phyloP scores from a whole-genome alignment of 1,284 basidiomycete species.

The Fomes fomentarius region DNA sequence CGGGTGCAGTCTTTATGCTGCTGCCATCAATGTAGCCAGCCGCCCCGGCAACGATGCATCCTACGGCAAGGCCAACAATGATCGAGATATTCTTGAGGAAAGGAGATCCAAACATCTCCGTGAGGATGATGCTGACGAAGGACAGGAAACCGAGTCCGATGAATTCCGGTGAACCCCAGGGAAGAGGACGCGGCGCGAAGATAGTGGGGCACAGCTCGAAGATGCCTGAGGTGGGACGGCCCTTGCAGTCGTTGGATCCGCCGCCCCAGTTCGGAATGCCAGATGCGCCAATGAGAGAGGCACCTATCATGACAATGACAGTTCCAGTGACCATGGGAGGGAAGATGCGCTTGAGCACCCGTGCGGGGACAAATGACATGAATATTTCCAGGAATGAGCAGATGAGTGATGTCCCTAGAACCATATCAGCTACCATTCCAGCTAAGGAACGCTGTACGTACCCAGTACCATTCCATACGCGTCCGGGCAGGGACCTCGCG shows the following conservation, averaged over 20 bases:
- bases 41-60: conserved; percentile 79
- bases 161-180: conserved; percentile 82
- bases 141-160: conserved; percentile 87
- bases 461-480: conserved; percentile 81
- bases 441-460: conserved; percentile 28
- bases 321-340: conserved; percentile 84
- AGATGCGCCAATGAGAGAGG: conserved; percentile 72
- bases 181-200: conserved; percentile 58
- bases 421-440: not conserved
- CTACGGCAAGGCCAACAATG: conserved; percentile 74
- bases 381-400: conserved; percentile 83
- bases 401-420: conserved; percentile 71
- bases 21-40: conserved; percentile 73
- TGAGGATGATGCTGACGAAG: conserved; percentile 77
- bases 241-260: conserved; percentile 70
- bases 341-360: conserved; percentile 69
- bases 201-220: conserved; percentile 75
- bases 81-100: conserved; percentile 82
- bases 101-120: conserved; percentile 79
- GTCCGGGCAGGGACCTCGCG: conserved; percentile 72
- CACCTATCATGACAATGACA: conserved; percentile 79
- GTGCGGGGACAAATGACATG: conserved; percentile 74
- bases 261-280: conserved; percentile 86
- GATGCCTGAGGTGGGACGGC: conserved; percentile 61
- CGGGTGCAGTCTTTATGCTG: conserved; percentile 66